Evolutionary conservation across 2,329 filamentous ascomycete genomes (phyloP).

Genomic region (Dendryphion nanum): DNA sequence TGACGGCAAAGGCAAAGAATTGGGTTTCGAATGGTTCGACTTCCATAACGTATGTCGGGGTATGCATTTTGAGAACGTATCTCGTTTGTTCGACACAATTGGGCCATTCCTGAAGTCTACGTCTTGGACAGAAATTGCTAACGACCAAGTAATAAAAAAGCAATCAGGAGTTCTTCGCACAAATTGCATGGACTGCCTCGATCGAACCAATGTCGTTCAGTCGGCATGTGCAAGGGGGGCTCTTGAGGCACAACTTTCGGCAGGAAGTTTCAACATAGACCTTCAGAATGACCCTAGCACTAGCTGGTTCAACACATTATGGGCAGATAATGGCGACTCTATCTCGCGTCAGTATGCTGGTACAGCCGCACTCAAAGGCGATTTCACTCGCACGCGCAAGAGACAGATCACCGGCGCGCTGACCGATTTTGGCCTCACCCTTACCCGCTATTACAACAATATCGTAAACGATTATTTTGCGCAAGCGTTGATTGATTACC

Average conservation of each 20-base stretch:
- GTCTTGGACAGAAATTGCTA: slow-evolving; percentile 65
- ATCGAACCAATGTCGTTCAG: slow-evolving; percentile 94
- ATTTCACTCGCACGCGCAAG: slow-evolving; percentile 89
- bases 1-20: slow-evolving; percentile 46
- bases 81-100: slow-evolving; percentile 70
- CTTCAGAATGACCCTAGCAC: slow-evolving; percentile 75
- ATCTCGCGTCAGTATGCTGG: slow-evolving; percentile 95
- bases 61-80: slow-evolving; percentile 98
- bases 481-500: slow-evolving; percentile 90
- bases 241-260: slow-evolving; percentile 74
- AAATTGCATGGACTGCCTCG: slow-evolving; percentile 98
- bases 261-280: slow-evolving; percentile 73
- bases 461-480: slow-evolving; percentile 98
- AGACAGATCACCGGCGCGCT: slow-evolving; percentile 87
- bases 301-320: slow-evolving; percentile 92
- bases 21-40: slow-evolving; percentile 94
- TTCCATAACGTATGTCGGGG: slow-evolving; percentile 90
- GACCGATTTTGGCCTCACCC: slow-evolving; percentile 84
- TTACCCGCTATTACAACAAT: slow-evolving; percentile 78
- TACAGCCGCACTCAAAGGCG: slow-evolving; percentile 92
- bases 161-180: slow-evolving; percentile 83
- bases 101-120: slow-evolving; percentile 65
- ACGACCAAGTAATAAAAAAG: slow-evolving; percentile 40
- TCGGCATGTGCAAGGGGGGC: slow-evolving; percentile 84
- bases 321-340: slow-evolving; percentile 97